These are phyloP conservation scores for Sugiyamaella lignohabitans DNA, from an alignment of 805 yeast genomes.

Conservation along the genomic window DNA sequence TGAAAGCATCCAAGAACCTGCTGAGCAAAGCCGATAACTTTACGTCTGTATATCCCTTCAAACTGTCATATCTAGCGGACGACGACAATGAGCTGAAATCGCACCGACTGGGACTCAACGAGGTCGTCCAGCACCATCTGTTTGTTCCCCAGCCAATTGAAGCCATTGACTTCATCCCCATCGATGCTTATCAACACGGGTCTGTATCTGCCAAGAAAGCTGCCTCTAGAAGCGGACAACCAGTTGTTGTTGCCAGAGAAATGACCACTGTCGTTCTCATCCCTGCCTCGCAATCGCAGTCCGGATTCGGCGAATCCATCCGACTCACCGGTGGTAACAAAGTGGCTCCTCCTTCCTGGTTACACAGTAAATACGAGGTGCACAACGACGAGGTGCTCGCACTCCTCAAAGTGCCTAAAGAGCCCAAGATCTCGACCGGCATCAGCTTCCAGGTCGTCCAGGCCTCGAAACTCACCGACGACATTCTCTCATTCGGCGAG, in stretches of 20 bases:
- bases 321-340: constrained; percentile 76
- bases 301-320: constrained; percentile 48
- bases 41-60: constrained; percentile 87
- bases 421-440: constrained; percentile 23
- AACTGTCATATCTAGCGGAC: constrained; percentile 61
- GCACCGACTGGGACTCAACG: constrained; percentile 70
- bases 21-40: constrained; percentile 63
- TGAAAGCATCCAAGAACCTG: constrained; percentile 66
- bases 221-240: constrained; percentile 38
- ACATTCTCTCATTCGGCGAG: not conserved
- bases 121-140: constrained; percentile 72
- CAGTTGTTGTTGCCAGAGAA: constrained; percentile 66
- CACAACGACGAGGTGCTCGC: constrained; percentile 37
- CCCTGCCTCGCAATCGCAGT: constrained; percentile 32
- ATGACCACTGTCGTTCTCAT: constrained; percentile 65
- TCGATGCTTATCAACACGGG: constrained; percentile 53
- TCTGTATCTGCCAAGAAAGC: constrained; percentile 36
- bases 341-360: constrained; percentile 74
- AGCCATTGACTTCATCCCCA: constrained; percentile 66
- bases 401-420: constrained; percentile 25
- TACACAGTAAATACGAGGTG: constrained; percentile 70
- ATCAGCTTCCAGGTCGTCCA: constrained; percentile 30
- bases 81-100: constrained; percentile 52
- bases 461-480: constrained; percentile 12
- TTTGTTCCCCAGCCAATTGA: constrained; percentile 68